Evolutionary conservation across 2,329 filamentous ascomycete species (phyloP).

Genomic region (Macrophomina pseudophaseolina): DNA sequence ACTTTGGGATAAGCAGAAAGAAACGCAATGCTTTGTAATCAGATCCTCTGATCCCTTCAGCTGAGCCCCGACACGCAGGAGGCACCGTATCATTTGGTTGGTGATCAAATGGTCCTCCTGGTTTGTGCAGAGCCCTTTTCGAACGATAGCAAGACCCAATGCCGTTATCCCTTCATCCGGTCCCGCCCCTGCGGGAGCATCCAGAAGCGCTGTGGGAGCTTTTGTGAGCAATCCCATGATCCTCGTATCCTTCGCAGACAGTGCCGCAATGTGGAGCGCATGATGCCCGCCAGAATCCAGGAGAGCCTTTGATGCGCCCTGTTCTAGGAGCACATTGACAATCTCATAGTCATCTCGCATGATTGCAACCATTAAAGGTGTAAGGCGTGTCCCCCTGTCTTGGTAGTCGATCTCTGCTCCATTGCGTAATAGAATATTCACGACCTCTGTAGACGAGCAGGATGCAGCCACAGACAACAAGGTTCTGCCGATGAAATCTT

Average conservation of each 20-base stretch:
- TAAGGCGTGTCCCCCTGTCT: neutral
- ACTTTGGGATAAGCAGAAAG: no score
- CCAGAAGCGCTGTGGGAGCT: neutral
- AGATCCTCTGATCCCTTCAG: neutral
- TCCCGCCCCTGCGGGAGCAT: neutral
- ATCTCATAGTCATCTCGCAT: neutral
- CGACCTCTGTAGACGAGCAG: neutral
- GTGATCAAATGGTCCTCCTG: neutral
- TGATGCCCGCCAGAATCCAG: neutral
- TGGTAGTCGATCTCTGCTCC: neutral
- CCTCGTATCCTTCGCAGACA: neutral
- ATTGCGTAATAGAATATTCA: neutral
- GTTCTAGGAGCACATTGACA: neutral
- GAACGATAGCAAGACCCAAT: neutral
- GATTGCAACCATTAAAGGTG: slow-evolving; percentile 6
- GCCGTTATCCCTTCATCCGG: neutral
- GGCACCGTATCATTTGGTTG: neutral
- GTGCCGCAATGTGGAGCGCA: neutral
- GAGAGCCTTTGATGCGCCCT: neutral
- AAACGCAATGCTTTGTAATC: neutral
- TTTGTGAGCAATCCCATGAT: neutral
- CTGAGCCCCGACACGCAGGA: neutral
- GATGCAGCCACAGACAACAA: slow-evolving; percentile 2
- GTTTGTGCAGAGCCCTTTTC: neutral
- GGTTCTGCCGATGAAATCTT: neutral